A percentile compares a stretch with the other conserved stretches of the same genome.
phyloP scores from a whole-genome alignment of 352 stramenopile genomes.

The Pythium phragmitis region DNA sequence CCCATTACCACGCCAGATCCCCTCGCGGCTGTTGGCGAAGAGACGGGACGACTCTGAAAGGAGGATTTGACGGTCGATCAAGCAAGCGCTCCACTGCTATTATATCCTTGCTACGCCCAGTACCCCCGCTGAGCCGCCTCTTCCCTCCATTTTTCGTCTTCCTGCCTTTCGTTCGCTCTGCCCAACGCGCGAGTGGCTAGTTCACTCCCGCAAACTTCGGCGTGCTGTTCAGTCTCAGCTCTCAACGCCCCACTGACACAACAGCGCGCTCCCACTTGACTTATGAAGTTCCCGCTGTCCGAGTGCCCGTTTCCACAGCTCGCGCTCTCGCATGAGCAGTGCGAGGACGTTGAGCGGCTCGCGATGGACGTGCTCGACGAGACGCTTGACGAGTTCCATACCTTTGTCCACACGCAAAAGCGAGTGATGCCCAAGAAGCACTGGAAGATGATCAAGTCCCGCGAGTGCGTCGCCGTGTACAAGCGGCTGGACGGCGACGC shows the following conservation, averaged over 20 bases:
- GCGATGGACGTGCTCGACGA: slow-evolving; percentile 3
- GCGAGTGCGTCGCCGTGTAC: slow-evolving; percentile 14
- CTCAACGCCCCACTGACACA: background rate
- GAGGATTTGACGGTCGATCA: no score
- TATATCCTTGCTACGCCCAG: no score
- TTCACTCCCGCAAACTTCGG: no score
- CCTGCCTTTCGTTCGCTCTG: no score
- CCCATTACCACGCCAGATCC: no score
- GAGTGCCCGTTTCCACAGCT: slow-evolving; percentile 14
- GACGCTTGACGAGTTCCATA: slow-evolving; percentile 9
- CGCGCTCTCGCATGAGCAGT: slow-evolving; percentile 1
- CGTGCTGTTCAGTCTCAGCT: no score
- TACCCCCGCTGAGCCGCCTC: no score
- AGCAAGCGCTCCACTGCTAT: no score
- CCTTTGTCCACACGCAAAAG: background rate
- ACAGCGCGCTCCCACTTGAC: background rate
- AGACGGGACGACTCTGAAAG: no score
- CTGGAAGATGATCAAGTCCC: slow-evolving; percentile 16
- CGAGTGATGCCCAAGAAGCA: slow-evolving; percentile 8
- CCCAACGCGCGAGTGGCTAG: no score
- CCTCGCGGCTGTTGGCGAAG: no score
- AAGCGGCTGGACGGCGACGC: slow-evolving; percentile 1
- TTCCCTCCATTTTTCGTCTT: no score
- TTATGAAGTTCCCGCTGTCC: slow-evolving; percentile 11
- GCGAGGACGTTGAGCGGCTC: slow-evolving; percentile 5